Conservation (phyloP, 371 early-diverging fungal species). For the Mortierella sp. region DNA sequence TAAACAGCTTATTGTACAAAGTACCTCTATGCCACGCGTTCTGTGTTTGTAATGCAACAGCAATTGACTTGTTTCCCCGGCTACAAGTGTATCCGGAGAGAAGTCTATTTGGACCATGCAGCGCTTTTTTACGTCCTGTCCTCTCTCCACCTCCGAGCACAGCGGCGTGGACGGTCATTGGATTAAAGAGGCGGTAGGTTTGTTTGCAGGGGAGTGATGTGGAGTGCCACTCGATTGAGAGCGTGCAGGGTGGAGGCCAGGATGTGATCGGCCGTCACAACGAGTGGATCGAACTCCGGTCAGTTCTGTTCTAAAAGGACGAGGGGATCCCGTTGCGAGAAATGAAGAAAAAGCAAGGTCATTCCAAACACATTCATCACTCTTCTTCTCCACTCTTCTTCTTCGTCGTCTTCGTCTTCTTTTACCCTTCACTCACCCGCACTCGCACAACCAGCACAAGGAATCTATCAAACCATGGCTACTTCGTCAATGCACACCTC, state of each 20-base stretch:
- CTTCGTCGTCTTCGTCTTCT: not conserved
- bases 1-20: constrained; percentile 4
- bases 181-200: not conserved
- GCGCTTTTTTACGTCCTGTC: not conserved
- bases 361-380: not conserved
- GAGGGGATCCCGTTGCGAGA: not conserved
- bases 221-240: not conserved
- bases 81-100: not conserved
- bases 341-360: not conserved
- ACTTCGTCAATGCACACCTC: constrained; percentile 31
- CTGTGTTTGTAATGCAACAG: not conserved
- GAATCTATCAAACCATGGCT: not conserved
- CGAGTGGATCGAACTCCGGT: constrained; percentile 1
- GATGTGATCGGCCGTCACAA: constrained; percentile 31
- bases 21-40: constrained; percentile 1
- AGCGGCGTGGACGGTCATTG: constrained; percentile 17
- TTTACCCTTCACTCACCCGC: not conserved
- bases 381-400: not conserved
- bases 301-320: not conserved
- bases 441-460: not conserved
- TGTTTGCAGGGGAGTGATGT: not conserved
- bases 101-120: not conserved
- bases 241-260: not conserved
- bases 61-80: not conserved
- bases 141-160: not conserved